Base-by-base conservation (phyloP, 208 protist species). In the Trichomonas vaginalis region DNA sequence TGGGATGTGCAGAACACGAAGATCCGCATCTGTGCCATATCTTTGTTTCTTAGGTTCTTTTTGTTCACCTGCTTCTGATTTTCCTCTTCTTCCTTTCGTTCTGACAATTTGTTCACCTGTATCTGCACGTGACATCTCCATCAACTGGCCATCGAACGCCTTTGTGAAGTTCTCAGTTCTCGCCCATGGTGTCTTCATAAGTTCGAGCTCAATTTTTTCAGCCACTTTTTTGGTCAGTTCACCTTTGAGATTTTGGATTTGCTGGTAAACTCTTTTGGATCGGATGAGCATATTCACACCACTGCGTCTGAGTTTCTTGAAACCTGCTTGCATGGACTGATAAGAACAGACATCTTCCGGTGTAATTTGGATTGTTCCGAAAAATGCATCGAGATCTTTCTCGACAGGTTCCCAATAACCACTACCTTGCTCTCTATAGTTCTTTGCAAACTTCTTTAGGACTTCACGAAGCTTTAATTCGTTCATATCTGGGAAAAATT, bases 311-410 rank as follows among this genome's bases (percentile, higher is more conserved):
- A 92, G 37, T 45, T 45, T 23, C 86, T 45, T 48, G 42, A 39
- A 42, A 39, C 86, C 86, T 21, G 45, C 45, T 8, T 51, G 86
- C 86, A 92, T 92, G 42, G 86, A 92, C 27, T 92, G 86, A 92
- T 92, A 92, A 3, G n/a, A 39, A 51, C 86, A 92, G 51, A 92
- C 86, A 39, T 92, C 37, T 92, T 92, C 86, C 17, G 86, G 86
- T 9, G 39, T 92, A 39, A 92, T 39, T 17, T 92, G 12, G 10
- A 92, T 35, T 51, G 23, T 10, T 21, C n/a, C 0, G 45, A 92
- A 92, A 51, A 39, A 14, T 92, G 0, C 0, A 39, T 92, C 86
- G 1, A 92, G 17, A 56, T 92, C 37, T 17, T 35, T 14, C 27
- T 92, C 56, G 15, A 51, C n/a, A 35, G 27, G 21, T 51, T 92